Evolutionary conservation across 2,329 filamentous ascomycete genomes (phyloP).

Genomic region (Penicillium oxalicum): DNA sequence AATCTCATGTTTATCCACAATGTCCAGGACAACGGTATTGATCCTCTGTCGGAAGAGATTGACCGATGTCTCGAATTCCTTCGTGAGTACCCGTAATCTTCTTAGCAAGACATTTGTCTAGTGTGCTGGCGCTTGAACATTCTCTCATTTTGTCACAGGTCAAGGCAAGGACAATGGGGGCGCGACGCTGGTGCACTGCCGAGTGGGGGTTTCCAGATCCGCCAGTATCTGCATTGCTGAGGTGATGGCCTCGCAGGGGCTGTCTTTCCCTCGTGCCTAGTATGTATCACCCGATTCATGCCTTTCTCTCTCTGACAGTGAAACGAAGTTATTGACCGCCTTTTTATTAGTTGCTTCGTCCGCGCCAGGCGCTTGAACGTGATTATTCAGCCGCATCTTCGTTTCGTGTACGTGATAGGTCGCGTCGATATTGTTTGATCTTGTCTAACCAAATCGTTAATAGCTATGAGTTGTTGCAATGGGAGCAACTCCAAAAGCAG

Average conservation of each 20-base stretch:
- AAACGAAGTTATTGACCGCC: background rate
- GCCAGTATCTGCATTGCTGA: constrained; percentile 99
- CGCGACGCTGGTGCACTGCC: constrained; percentile 90
- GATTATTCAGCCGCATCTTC: constrained; percentile 93
- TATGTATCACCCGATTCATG: constrained; percentile 33
- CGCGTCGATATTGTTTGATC: no score
- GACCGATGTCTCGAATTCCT: constrained; percentile 84
- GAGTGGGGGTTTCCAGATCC: constrained; percentile 89
- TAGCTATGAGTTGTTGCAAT: constrained; percentile 80
- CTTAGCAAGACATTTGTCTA: background rate
- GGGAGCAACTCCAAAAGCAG: constrained; percentile 72
- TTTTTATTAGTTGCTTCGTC: constrained; percentile 66
- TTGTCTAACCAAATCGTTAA: constrained; percentile 10
- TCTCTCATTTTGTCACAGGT: constrained; percentile 48
- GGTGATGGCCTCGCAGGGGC: constrained; percentile 74
- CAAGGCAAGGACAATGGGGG: constrained; percentile 69
- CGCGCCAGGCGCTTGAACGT: constrained; percentile 88
- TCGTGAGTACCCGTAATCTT: constrained; percentile 54
- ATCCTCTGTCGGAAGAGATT: constrained; percentile 82
- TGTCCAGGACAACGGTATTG: constrained; percentile 95
- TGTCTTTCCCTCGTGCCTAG: constrained; percentile 90
- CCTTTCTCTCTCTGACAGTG: background rate
- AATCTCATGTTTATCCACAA: constrained; percentile 76
- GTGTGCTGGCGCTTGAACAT: background rate
- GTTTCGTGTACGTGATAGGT: constrained; percentile 61